Base-by-base conservation (phyloP, 2,329 filamentous ascomycete species). In the Phialophora expanda region DNA sequence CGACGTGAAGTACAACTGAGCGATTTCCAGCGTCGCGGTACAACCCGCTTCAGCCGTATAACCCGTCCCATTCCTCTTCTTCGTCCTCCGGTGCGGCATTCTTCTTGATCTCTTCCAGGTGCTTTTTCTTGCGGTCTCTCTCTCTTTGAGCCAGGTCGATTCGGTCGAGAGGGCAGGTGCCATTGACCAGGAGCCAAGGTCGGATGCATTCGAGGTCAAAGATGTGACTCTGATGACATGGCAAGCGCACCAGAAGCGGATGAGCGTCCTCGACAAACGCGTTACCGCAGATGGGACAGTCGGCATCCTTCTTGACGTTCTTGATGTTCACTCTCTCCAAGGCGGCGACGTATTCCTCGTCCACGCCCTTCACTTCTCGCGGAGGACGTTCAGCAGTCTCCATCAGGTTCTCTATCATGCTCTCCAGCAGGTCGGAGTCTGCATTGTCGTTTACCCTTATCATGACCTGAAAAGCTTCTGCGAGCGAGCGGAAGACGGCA, bases 121-220 rank as follows among this genome's bases (percentile, higher is more conserved):
- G 75, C 73, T 78, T 79, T 69, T 77, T 71, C 77, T 70, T 79
- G 76, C 75, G 83, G 74, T 79, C 84, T 75, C 76, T 78, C 69
- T 81, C 76, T 77, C 84, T 81, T 77, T 87, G 86, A 20, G 85
- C 78, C 65, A 89, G 79, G 74, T 85, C 83, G 73, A 83, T 81
- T 58, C 87, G 81, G 73, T 89, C 86, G 56, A 89, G 78, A 20
- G 87, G 87, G 76, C 87, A 89, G 22, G 86, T 89, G 8, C 85
- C 84, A 68, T 87, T 85, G 62, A 89, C 78, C 69, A 87, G 83
- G 68, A 89, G 76, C 87, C 87, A 89, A 0, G 87, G 87, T 65
- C 82, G 77, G 67, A 89, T 86, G 75, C 87, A 89, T 71, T 89
- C 87, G 28, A 89, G 75, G 76, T 89, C 87, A 75, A 89, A 89